Base-by-base conservation (phyloP, 225 moss, liverwort and hornwort species). In the Pseudoscleropodium purum region DNA sequence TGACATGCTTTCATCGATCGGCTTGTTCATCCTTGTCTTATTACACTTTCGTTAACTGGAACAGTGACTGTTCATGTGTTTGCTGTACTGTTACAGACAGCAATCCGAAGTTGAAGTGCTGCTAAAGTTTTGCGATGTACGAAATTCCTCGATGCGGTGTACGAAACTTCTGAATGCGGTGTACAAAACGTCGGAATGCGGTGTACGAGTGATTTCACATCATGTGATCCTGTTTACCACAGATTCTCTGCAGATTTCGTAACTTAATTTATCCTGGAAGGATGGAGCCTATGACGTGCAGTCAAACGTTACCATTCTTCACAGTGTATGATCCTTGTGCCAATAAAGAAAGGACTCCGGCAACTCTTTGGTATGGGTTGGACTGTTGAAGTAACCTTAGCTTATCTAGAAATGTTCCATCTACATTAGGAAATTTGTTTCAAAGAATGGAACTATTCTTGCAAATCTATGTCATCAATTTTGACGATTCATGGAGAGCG, bases 401-500 rank as follows among this genome's bases (percentile, higher is more conserved):
- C 2, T 49, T 76, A 34, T 34, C 2, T 49, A 1, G 20, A 51
- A 33, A 8, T 51, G 34, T 21, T 76, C 51, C 51, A 51, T 33
- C 5, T 33, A 49, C 47, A 18, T 1, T 47, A 75, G 18, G 18
- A 49, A 75, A 31, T 12, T 75, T 18, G 4, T 6, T 30, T 6
- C 18, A 47, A 30, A 10, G 29, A 27, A 39, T 31, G 19, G 11
- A 75, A 11, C 6, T 49, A 17, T 1, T 31, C 19, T 11, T 4
- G 30, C 47, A 74, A 74, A 47, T 47, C 2, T 47, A 11, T 45
- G 6, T 17, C 16, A 43, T 20, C 1, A n/a, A n/a, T n/a, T n/a
- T n/a, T n/a, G n/a, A n/a, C n/a, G 5, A 41, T 17, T 45, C 45
- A 18, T 30, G 6, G 18, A 19, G 4, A 75, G 11, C 1, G 0